A percentile compares a stretch with the other conserved stretches of the same genome.
These are phyloP conservation scores for Chamaenerion angustifolium DNA, from an alignment of 345 rosid genomes.

Conservation along the genomic window DNA sequence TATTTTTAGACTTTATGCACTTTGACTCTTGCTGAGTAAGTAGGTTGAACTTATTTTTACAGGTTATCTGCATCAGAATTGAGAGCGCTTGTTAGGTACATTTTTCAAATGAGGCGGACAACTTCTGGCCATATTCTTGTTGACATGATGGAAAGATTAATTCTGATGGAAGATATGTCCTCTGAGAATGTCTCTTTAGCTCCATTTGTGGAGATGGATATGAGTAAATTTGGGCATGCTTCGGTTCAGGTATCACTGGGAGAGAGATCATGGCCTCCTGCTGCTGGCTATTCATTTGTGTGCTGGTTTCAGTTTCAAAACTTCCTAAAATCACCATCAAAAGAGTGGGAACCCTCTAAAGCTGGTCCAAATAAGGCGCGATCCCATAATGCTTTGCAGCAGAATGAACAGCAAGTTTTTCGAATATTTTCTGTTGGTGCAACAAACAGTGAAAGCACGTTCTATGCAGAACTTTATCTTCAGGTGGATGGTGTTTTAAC, in stretches of 20 bases:
- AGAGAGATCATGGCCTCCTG: conserved; percentile 99
- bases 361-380: conserved; percentile 40
- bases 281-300: conserved; percentile 97
- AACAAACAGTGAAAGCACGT: conserved; percentile 50
- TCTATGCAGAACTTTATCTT: conserved; percentile 85
- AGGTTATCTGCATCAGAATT: conserved; percentile 96
- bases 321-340: conserved; percentile 49
- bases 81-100: conserved; percentile 66
- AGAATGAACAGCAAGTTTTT: conserved; percentile 47
- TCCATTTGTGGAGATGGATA: conserved; percentile 91
- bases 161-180: conserved; percentile 74
- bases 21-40: conserved; percentile 8
- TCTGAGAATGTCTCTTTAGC: conserved; percentile 80
- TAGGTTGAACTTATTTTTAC: conserved; percentile 21
- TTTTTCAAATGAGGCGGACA: conserved; percentile 72
- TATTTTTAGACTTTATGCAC: neutral
- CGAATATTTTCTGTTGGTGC: conserved; percentile 93
- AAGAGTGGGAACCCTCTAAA: conserved; percentile 49
- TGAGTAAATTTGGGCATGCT: conserved; percentile 93
- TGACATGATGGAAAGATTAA: conserved; percentile 87
- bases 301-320: conserved; percentile 96
- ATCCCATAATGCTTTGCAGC: conserved; percentile 33
- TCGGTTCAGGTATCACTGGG: conserved; percentile 95
- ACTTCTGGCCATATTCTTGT: conserved; percentile 64
- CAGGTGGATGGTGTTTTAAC: conserved; percentile 89